Evolutionary conservation across 805 yeast genomes (phyloP).

Genomic region (Hyphopichia homilentoma): DNA sequence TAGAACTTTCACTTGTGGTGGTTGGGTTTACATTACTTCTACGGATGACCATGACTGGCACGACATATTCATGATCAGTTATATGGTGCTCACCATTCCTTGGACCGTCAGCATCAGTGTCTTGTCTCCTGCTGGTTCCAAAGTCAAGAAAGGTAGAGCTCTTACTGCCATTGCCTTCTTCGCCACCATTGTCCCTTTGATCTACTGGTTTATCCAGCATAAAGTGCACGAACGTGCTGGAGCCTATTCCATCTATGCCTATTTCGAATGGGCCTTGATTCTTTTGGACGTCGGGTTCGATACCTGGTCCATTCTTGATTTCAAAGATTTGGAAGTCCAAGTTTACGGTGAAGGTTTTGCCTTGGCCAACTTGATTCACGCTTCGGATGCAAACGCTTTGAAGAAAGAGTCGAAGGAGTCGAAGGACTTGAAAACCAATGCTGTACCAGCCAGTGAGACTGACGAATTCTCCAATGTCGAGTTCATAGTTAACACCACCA

Average conservation of each 20-base stretch:
- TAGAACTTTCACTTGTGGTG: slow-evolving; percentile 96
- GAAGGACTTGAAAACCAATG: not conserved
- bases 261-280: slow-evolving; percentile 90
- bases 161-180: slow-evolving; percentile 62
- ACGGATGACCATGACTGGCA: slow-evolving; percentile 97
- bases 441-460: slow-evolving; percentile 8
- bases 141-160: slow-evolving; percentile 48
- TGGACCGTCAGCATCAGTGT: slow-evolving; percentile 71
- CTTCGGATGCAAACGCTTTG: not conserved
- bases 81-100: slow-evolving; percentile 85
- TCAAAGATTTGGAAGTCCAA: slow-evolving; percentile 54
- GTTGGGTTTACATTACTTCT: slow-evolving; percentile 97
- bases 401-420: slow-evolving; percentile 3
- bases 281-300: slow-evolving; percentile 83
- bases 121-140: slow-evolving; percentile 43
- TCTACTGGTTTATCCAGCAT: slow-evolving; percentile 89
- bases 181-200: slow-evolving; percentile 69
- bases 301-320: slow-evolving; percentile 71
- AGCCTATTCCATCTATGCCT: slow-evolving; percentile 94
- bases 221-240: slow-evolving; percentile 84
- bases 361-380: slow-evolving; percentile 10
- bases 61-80: slow-evolving; percentile 91
- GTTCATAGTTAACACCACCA: slow-evolving; percentile 46
- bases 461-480: slow-evolving; percentile 34
- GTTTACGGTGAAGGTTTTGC: slow-evolving; percentile 24